A percentile compares a stretch with the other conserved stretches of the same genome.
phyloP scores from a whole-genome alignment of 2,329 filamentous ascomycete genomes.

The Paraphoma chrysanthemicola region DNA sequence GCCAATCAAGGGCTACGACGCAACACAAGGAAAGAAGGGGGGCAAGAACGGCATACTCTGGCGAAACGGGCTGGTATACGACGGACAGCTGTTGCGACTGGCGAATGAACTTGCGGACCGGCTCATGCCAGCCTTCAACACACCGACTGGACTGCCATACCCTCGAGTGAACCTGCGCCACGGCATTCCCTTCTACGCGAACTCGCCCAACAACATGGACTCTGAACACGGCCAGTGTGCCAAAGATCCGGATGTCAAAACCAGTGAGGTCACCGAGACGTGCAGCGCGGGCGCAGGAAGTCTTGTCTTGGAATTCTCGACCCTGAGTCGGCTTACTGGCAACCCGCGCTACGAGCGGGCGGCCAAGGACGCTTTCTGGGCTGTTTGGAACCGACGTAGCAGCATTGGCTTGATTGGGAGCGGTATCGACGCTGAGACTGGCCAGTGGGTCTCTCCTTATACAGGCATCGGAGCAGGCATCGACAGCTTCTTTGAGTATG shows the following conservation, averaged over 20 bases:
- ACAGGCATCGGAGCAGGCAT: conserved; percentile 96
- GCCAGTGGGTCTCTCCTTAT: conserved; percentile 85
- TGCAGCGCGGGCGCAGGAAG: conserved; percentile 98
- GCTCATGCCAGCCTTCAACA: conserved; percentile 90
- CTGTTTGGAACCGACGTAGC: conserved; percentile 90
- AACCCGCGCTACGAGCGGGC: conserved; percentile 87
- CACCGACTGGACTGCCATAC: conserved; percentile 89
- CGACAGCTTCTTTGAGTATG: conserved; percentile 99
- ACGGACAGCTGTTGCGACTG: conserved; percentile 88
- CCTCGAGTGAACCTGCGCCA: conserved; percentile 90
- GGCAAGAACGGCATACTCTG: conserved; percentile 64
- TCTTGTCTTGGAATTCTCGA: conserved; percentile 90
- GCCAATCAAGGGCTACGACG: conserved; percentile 80
- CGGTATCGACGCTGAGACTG: conserved; percentile 90
- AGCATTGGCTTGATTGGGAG: conserved; percentile 87
- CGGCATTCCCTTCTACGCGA: conserved; percentile 90
- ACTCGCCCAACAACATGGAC: conserved; percentile 77
- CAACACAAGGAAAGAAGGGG: conserved; percentile 50
- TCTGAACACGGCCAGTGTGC: conserved; percentile 57
- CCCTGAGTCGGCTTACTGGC: conserved; percentile 85
- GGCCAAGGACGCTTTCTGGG: conserved; percentile 94
- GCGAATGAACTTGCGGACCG: conserved; percentile 85
- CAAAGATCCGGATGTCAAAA: conserved; percentile 53
- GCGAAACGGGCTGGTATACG: conserved; percentile 80
- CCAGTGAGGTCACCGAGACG: conserved; percentile 85